phyloP scores from a whole-genome alignment of 257 asterid genomes.

The Handroanthus guayacan region DNA sequence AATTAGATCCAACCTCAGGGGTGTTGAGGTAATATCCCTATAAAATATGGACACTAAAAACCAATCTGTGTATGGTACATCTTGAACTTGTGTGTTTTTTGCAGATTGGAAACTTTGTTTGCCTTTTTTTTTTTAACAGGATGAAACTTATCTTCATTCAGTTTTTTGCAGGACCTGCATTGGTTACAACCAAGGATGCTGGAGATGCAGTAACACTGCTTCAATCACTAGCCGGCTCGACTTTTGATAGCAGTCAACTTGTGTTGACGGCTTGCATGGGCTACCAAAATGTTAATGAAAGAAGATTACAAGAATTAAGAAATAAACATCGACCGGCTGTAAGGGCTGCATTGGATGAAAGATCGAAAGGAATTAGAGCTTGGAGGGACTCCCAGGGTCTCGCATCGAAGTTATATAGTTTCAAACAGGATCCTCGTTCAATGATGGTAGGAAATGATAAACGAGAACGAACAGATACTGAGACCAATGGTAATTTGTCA shows the following conservation, averaged over 20 bases:
- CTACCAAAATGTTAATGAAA: conserved; percentile 78
- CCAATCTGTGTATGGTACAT: conserved; percentile 9
- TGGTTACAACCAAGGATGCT: conserved; percentile 95
- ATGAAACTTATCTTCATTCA: conserved; percentile 49
- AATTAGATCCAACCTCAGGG: too few species aligned
- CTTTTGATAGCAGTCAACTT: conserved; percentile 98
- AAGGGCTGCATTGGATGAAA: conserved; percentile 77
- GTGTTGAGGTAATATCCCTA: too few species aligned
- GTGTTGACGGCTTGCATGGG: conserved; percentile 99
- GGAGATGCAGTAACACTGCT: conserved; percentile 97
- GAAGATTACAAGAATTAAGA: conserved; percentile 77
- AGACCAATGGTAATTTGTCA: conserved; percentile 45
- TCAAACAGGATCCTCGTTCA: conserved; percentile 65
- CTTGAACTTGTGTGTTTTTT: conserved; percentile 22
- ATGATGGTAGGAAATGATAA: conserved; percentile 50
- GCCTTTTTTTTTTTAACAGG: background rate
- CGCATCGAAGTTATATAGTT: conserved; percentile 74
- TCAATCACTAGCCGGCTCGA: conserved; percentile 95
- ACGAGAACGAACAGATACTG: conserved; percentile 45
- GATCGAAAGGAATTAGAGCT: conserved; percentile 71
- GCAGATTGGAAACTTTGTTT: conserved; percentile 24
- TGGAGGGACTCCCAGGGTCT: conserved; percentile 85
- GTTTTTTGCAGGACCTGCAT: conserved; percentile 89
- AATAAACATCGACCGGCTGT: conserved; percentile 88
- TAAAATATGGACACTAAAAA: background rate